Evolutionary conservation across 495 filamentous ascomycete species (phyloP).

Genomic region (Xylaria scruposa): DNA sequence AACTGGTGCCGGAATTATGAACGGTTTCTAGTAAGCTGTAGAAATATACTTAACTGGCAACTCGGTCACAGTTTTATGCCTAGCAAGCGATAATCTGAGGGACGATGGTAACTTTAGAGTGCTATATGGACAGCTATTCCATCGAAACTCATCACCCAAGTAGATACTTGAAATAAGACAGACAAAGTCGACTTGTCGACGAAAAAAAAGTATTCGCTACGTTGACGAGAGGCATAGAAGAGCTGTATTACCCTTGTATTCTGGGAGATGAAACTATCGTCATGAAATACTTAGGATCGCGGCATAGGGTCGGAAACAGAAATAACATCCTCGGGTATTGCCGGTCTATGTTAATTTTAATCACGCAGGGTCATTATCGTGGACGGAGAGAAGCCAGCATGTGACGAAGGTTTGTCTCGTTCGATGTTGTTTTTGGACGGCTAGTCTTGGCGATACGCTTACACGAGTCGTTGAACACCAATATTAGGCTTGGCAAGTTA

Average conservation of each 20-base stretch:
- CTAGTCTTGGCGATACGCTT: slow-evolving; percentile 1
- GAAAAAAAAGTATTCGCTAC: background rate
- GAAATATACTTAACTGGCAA: background rate
- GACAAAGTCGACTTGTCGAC: background rate
- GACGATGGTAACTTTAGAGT: background rate
- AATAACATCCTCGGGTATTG: background rate
- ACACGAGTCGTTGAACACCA: background rate
- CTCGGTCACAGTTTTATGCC: background rate
- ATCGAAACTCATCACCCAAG: background rate
- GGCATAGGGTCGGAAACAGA: background rate
- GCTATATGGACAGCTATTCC: background rate
- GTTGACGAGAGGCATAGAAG: background rate
- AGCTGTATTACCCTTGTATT: background rate
- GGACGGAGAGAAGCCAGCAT: background rate
- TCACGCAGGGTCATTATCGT: background rate
- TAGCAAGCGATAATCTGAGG: background rate
- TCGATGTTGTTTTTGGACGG: background rate
- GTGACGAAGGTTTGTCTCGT: background rate
- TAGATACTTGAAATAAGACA: background rate
- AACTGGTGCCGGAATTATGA: background rate
- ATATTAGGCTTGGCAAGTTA: background rate
- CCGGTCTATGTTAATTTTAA: background rate
- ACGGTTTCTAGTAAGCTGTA: background rate
- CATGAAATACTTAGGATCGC: background rate
- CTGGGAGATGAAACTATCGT: background rate